Evolutionary conservation across 495 filamentous ascomycete genomes (phyloP).

Genomic region (Gamarada debralockiae): DNA sequence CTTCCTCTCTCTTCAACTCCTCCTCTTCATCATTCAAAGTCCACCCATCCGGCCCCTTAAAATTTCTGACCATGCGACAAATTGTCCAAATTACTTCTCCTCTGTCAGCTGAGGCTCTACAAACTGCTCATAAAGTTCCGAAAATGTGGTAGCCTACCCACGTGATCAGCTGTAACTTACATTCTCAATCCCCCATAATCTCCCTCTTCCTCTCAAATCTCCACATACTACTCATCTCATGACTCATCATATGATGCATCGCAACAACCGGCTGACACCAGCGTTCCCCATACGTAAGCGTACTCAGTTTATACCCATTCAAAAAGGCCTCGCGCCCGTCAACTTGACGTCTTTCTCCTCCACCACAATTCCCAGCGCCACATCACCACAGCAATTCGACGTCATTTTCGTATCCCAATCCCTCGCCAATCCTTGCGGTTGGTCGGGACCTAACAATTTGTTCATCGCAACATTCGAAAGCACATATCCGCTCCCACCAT

Average conservation of each 20-base stretch:
- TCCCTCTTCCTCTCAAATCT: slow-evolving; percentile 37
- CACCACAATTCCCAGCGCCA: slow-evolving; percentile 56
- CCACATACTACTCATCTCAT: slow-evolving; percentile 51
- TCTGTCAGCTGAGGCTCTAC: slow-evolving; percentile 10
- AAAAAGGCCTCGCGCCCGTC: slow-evolving; percentile 48
- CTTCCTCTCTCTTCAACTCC: neutral
- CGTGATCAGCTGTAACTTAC: slow-evolving; percentile 4
- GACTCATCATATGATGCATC: slow-evolving; percentile 49
- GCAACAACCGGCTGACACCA: slow-evolving; percentile 56
- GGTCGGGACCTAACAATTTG: slow-evolving; percentile 28
- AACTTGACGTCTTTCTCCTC: slow-evolving; percentile 48
- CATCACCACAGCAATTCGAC: slow-evolving; percentile 65
- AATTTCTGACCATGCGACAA: slow-evolving; percentile 7
- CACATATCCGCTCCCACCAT: slow-evolving; percentile 66
- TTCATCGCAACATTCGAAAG: slow-evolving; percentile 54
- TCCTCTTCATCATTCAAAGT: neutral
- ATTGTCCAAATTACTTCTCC: slow-evolving; percentile 11
- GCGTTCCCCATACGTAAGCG: slow-evolving; percentile 46
- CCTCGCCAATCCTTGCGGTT: slow-evolving; percentile 24
- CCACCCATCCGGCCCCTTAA: neutral
- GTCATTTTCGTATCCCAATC: slow-evolving; percentile 51
- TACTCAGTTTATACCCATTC: slow-evolving; percentile 50
- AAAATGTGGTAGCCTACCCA: slow-evolving; percentile 3
- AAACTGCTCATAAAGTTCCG: slow-evolving; percentile 17
- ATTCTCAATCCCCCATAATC: neutral